A percentile compares a stretch with the other conserved stretches of the same genome.
Conservation (phyloP, 257 asterid species). For the Mitragyna speciosa region DNA sequence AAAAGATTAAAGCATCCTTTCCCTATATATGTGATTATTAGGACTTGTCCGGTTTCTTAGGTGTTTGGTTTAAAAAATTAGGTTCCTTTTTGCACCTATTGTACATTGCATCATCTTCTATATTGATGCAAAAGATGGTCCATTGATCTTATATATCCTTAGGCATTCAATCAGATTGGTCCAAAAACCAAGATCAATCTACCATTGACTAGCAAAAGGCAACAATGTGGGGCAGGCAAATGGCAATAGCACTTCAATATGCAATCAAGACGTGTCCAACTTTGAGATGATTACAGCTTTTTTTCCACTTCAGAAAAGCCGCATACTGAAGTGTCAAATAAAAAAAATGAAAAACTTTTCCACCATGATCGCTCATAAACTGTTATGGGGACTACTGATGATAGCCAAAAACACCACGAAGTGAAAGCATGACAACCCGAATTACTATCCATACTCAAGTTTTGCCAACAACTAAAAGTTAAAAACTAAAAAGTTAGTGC, state of each 20-base stretch:
- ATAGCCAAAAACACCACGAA: not conserved
- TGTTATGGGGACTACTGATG: not conserved
- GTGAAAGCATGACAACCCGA: slow-evolving; percentile 5
- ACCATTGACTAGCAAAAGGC: slow-evolving; percentile 5
- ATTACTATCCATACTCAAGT: not conserved
- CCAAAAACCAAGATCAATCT: not conserved
- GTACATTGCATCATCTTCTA: not conserved
- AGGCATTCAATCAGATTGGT: not conserved
- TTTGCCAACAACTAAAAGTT: not conserved
- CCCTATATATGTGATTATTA: not conserved
- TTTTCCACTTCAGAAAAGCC: not conserved
- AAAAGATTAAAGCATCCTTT: not conserved
- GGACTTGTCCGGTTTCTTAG: not conserved
- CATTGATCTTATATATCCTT: slow-evolving; percentile 4
- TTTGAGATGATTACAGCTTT: slow-evolving; percentile 12
- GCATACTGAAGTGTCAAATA: not conserved
- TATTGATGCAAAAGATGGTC: not conserved
- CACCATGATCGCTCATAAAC: not conserved
- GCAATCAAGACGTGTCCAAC: not conserved
- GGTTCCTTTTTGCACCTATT: not conserved
- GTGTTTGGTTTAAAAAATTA: not conserved
- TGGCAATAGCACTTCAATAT: slow-evolving; percentile 14
- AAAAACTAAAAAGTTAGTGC: not conserved
- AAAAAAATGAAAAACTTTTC: not conserved
- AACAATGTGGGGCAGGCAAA: not conserved